Evolutionary conservation across 768 basidiomycete genomes (phyloP).

Genomic region (Mycena rosella): DNA sequence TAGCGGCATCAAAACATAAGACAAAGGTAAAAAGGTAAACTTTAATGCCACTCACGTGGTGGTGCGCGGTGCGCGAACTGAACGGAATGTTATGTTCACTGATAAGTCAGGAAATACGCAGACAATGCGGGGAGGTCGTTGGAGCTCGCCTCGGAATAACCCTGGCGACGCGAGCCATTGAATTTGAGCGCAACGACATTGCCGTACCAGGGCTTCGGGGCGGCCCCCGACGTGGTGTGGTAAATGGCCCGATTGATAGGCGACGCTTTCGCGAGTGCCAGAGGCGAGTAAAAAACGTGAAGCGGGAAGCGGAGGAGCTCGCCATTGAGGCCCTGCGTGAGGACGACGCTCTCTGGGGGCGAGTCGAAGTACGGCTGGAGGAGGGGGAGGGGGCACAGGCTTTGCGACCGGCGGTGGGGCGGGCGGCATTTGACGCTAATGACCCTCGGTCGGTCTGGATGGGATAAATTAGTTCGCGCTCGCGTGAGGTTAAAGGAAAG

Average conservation of each 20-base stretch:
- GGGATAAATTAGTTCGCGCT: slow-evolving; percentile 19
- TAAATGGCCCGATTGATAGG: slow-evolving; percentile 85
- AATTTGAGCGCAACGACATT: slow-evolving; percentile 88
- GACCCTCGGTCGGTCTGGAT: slow-evolving; percentile 78
- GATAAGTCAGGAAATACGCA: slow-evolving; percentile 88
- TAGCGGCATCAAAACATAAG: slow-evolving; percentile 2
- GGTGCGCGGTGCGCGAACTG: neutral
- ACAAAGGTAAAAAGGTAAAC: slow-evolving; percentile 22
- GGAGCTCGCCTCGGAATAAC: slow-evolving; percentile 85
- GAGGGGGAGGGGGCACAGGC: slow-evolving; percentile 79
- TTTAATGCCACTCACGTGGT: slow-evolving; percentile 9
- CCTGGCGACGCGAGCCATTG: slow-evolving; percentile 85
- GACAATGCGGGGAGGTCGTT: slow-evolving; percentile 90
- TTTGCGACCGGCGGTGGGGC: slow-evolving; percentile 76
- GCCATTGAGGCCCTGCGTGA: slow-evolving; percentile 87
- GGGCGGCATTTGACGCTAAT: slow-evolving; percentile 80
- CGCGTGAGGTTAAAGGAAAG: neutral
- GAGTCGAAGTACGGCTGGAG: slow-evolving; percentile 74
- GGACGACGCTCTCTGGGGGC: slow-evolving; percentile 71
- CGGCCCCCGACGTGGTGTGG: slow-evolving; percentile 87
- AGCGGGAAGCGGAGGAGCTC: slow-evolving; percentile 88
- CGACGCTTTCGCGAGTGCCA: slow-evolving; percentile 66
- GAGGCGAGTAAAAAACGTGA: slow-evolving; percentile 84
- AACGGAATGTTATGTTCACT: slow-evolving; percentile 52
- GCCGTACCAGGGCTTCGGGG: slow-evolving; percentile 84